Percentiles rank a stretch among this genome's conserved stretches.
Evolutionary conservation across 139 green algal genomes (phyloP).

Genomic region (Volvox africanus): DNA sequence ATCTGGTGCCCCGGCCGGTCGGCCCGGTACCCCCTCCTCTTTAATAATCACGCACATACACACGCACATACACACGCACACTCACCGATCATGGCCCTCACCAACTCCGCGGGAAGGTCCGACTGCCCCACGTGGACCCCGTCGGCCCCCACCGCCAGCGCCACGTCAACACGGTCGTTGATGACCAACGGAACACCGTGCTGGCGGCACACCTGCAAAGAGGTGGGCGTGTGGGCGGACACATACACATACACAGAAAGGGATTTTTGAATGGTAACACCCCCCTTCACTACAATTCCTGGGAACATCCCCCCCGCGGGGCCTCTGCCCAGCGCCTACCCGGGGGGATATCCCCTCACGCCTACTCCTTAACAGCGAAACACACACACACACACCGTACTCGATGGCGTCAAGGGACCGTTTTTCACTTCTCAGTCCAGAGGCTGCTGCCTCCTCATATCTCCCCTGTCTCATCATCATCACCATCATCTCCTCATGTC

Average conservation of each 20-base stretch:
- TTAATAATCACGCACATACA: too few relatives aligned
- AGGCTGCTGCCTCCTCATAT: neutral
- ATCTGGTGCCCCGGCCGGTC: too few relatives aligned
- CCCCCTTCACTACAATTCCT: too few relatives aligned
- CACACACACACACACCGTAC: neutral
- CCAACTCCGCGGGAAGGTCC: conserved; percentile 80
- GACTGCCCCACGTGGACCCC: conserved; percentile 91
- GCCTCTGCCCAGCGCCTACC: too few relatives aligned
- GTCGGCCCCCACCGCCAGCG: conserved; percentile 86
- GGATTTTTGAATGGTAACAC: too few relatives aligned
- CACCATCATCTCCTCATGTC: neutral
- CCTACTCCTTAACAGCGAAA: neutral
- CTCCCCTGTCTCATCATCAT: neutral
- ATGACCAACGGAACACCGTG: conserved; percentile 88
- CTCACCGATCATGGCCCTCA: conserved; percentile 61
- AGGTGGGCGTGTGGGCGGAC: neutral
- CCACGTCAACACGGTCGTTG: conserved; percentile 96
- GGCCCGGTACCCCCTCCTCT: too few relatives aligned
- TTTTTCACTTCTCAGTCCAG: too few relatives aligned
- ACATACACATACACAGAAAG: neutral
- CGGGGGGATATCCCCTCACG: too few relatives aligned
- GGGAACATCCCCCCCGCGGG: too few relatives aligned
- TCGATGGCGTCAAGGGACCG: neutral
- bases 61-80: too few relatives aligned
- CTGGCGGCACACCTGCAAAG: conserved; percentile 63